phyloP scores from a whole-genome alignment of 441 rosid genomes.

The Dalechampia spathulata region DNA sequence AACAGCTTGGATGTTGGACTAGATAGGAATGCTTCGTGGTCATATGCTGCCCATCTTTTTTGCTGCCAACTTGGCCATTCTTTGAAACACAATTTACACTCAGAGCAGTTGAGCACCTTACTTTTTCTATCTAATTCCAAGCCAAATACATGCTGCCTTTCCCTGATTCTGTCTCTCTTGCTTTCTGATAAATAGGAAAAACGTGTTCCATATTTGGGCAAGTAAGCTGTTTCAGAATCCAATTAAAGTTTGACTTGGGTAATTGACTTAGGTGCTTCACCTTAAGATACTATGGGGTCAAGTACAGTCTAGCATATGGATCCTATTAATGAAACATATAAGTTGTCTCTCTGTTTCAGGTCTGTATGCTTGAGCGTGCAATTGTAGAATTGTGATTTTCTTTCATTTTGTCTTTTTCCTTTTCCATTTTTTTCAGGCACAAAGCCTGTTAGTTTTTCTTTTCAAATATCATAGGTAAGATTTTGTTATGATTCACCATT shows the following conservation, averaged over 20 bases:
- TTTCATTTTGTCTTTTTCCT: not conserved
- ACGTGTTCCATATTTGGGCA: too few relatives aligned
- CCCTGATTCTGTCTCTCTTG: too few relatives aligned
- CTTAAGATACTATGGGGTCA: not conserved
- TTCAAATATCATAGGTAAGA: not conserved
- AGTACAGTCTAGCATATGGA: not conserved
- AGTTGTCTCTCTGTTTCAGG: not conserved
- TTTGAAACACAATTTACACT: not conserved
- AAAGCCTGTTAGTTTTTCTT: not conserved
- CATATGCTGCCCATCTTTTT: not conserved
- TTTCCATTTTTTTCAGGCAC: not conserved
- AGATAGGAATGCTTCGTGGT: not conserved
- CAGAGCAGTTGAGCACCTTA: constrained; percentile 3
- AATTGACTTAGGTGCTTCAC: not conserved
- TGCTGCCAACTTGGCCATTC: not conserved
- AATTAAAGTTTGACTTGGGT: not conserved
- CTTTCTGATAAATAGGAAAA: too few relatives aligned
- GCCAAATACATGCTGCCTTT: too few relatives aligned
- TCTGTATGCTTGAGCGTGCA: too few relatives aligned
- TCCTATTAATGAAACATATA: not conserved
- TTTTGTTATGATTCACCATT: constrained; percentile 6
- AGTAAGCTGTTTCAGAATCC: not conserved
- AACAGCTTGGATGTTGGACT: not conserved
- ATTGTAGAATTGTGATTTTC: not conserved
- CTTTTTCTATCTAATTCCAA: too few relatives aligned